Conservation (phyloP, 2,329 filamentous ascomycete genomes). For the Clonostachys byssicola region DNA sequence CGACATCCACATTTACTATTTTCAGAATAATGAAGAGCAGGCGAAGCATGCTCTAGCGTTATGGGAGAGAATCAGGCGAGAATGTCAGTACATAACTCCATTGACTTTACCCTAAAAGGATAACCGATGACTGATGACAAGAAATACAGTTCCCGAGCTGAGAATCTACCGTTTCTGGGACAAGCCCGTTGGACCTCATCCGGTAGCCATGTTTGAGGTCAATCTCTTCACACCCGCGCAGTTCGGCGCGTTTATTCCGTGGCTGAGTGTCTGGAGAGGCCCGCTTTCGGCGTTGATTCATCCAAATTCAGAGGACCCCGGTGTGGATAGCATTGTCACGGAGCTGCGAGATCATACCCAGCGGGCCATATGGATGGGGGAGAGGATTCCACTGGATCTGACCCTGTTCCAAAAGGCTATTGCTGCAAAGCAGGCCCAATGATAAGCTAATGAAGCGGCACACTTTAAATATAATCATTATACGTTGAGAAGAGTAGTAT, state of each 20-base stretch:
- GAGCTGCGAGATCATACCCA: constrained; percentile 58
- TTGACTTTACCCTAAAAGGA: background rate
- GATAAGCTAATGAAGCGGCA: too few relatives aligned
- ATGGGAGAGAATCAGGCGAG: constrained; percentile 73
- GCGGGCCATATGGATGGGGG: constrained; percentile 71
- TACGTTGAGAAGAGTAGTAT: too few relatives aligned
- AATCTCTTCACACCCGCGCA: constrained; percentile 82
- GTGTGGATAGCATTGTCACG: constrained; percentile 15
- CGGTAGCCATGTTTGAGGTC: constrained; percentile 87
- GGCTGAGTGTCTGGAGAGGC: constrained; percentile 78
- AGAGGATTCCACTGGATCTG: constrained; percentile 54
- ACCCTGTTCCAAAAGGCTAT: constrained; percentile 1
- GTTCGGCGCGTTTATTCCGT: constrained; percentile 84
- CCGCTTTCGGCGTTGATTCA: constrained; percentile 77
- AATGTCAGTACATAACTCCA: constrained; percentile 53
- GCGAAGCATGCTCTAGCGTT: constrained; percentile 65
- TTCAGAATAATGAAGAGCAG: constrained; percentile 59
- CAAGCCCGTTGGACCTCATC: constrained; percentile 74
- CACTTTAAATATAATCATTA: too few relatives aligned
- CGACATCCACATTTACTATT: constrained; percentile 84
- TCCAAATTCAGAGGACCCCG: constrained; percentile 63
- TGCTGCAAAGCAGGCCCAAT: constrained; percentile 1
- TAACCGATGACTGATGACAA: background rate
- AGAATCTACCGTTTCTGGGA: constrained; percentile 79
- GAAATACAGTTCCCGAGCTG: constrained; percentile 68